A percentile compares a stretch with the other conserved stretches of the same genome.
phyloP scores from a whole-genome alignment of 139 green algal genomes.

The Volvox reticuliferus region DNA sequence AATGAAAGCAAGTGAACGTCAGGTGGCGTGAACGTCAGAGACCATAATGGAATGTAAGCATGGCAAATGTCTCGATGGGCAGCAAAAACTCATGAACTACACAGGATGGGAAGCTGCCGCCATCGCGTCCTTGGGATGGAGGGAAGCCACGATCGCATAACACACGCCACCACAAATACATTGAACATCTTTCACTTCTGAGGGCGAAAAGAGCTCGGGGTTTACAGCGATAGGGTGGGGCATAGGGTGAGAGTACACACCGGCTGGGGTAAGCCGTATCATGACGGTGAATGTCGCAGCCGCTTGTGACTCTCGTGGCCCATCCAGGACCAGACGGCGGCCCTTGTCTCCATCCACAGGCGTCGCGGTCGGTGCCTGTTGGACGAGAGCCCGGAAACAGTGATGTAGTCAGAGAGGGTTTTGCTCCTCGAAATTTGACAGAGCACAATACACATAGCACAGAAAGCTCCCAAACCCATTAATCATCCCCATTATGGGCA shows the following conservation, averaged over 20 bases:
- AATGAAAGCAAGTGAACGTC: no score
- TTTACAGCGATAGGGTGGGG: neutral
- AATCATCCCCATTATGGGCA: neutral
- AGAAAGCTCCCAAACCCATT: neutral
- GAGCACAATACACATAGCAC: neutral
- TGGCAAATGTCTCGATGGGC: no score
- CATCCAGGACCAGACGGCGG: conserved; percentile 13
- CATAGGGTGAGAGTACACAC: conserved; percentile 3
- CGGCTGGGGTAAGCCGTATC: neutral
- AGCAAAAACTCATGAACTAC: neutral
- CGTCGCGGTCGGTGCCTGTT: conserved; percentile 6
- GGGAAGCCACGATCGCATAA: neutral
- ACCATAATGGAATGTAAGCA: no score
- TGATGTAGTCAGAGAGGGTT: neutral
- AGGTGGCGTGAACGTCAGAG: no score
- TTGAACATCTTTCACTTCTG: neutral
- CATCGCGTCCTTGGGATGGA: neutral
- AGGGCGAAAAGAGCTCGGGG: neutral
- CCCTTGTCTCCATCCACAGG: neutral
- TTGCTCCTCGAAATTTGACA: no score
- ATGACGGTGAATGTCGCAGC: neutral
- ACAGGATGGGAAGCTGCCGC: neutral
- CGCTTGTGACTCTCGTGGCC: neutral
- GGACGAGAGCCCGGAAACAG: neutral
- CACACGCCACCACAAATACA: neutral